phyloP scores from a whole-genome alignment of 345 rosid genomes.

The Noccaea caerulescens region DNA sequence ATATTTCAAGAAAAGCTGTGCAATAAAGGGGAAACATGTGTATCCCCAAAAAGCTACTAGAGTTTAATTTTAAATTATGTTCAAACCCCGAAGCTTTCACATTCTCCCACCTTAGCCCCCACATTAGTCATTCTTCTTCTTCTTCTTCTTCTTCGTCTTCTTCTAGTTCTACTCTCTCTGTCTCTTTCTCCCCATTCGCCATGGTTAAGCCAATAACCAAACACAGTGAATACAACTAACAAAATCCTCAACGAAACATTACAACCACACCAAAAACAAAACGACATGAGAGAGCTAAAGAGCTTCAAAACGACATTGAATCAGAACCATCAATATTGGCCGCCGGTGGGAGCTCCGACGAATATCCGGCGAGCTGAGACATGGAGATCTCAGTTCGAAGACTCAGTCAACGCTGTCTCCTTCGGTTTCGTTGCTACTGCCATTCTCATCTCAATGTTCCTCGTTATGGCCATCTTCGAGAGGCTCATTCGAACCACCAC shows the following conservation, averaged over 20 bases:
- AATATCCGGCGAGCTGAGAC: conserved; percentile 52
- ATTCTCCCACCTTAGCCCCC: conserved; percentile 28
- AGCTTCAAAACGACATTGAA: conserved; percentile 27
- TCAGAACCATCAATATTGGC: conserved; percentile 48
- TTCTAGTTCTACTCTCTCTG: not conserved
- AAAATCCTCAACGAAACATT: not conserved
- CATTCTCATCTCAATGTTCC: conserved; percentile 87
- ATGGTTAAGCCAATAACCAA: not conserved
- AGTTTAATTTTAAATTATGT: conserved; percentile 8
- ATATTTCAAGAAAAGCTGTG: conserved; percentile 17
- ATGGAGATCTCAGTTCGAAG: conserved; percentile 55
- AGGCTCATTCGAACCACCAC: conserved; percentile 60
- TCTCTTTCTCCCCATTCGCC: conserved; percentile 23
- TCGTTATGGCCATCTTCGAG: conserved; percentile 86
- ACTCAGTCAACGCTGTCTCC: conserved; percentile 79
- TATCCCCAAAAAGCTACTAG: conserved; percentile 25
- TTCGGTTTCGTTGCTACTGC: conserved; percentile 93
- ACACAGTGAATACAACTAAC: conserved; percentile 5
- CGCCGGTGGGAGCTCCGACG: conserved; percentile 68
- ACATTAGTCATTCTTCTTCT: conserved; percentile 21
- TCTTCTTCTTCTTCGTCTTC: conserved; percentile 12
- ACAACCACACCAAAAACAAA: conserved; percentile 4
- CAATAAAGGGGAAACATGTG: conserved; percentile 14
- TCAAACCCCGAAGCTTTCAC: conserved; percentile 41
- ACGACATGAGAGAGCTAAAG: conserved; percentile 38